Percentiles rank a stretch among this genome's conserved stretches.
Conservation (phyloP, 257 asterid species). For the Anisodus tanguticus region DNA sequence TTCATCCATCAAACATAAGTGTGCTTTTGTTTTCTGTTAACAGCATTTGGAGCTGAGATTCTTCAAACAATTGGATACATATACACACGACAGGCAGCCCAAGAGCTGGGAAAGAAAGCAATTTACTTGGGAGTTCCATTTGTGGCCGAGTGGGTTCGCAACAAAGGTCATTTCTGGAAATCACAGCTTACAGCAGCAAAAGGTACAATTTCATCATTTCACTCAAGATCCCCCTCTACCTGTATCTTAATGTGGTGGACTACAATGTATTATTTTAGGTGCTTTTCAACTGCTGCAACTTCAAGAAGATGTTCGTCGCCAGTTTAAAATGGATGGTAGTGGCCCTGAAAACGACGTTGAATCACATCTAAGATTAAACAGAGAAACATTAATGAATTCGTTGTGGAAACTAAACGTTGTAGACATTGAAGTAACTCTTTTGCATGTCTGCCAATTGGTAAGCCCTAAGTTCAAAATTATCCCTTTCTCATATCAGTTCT, state of each 20-base stretch:
- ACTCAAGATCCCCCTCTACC: background rate
- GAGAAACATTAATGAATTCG: slow-evolving; percentile 72
- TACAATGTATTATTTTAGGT: slow-evolving; percentile 46
- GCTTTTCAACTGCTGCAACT: slow-evolving; percentile 95
- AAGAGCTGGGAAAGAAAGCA: slow-evolving; percentile 73
- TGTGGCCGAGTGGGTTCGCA: slow-evolving; percentile 87
- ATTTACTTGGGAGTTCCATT: slow-evolving; percentile 69
- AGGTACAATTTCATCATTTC: slow-evolving; percentile 44
- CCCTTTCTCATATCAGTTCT: background rate
- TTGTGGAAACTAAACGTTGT: slow-evolving; percentile 91
- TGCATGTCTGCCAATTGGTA: slow-evolving; percentile 91
- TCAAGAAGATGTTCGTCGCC: slow-evolving; percentile 76
- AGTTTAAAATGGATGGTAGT: slow-evolving; percentile 64
- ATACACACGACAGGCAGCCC: slow-evolving; percentile 83
- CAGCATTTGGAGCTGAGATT: slow-evolving; percentile 82
- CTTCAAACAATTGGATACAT: slow-evolving; percentile 79
- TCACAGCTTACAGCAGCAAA: slow-evolving; percentile 87
- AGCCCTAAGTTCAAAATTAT: slow-evolving; percentile 9
- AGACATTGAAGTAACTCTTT: slow-evolving; percentile 80
- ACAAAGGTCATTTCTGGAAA: slow-evolving; percentile 84
- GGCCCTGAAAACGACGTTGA: slow-evolving; percentile 69
- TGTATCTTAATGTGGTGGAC: background rate
- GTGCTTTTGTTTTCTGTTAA: background rate
- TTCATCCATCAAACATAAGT: background rate
- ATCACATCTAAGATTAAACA: slow-evolving; percentile 69